Evolutionary conservation across 2,329 filamentous ascomycete species (phyloP).

Genomic region (Atkinsonella texensis): DNA sequence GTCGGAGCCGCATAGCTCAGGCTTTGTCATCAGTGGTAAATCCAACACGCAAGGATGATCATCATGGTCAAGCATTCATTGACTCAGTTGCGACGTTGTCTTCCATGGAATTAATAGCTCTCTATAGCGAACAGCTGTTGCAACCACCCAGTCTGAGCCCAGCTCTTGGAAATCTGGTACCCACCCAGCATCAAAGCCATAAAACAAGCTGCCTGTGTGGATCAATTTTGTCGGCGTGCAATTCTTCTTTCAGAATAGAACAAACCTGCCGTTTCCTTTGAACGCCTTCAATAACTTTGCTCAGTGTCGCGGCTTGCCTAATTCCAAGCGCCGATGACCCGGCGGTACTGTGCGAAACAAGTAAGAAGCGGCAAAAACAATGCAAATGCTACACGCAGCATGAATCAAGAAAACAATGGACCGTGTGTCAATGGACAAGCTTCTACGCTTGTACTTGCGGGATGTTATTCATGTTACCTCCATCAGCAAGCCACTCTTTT

Average conservation of each 20-base stretch:
- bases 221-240: background rate
- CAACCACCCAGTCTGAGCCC: background rate
- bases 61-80: too few species aligned
- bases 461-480: conserved; percentile 59
- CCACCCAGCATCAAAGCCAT: background rate
- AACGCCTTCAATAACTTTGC: background rate
- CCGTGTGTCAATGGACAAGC: background rate
- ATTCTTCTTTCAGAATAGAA: background rate
- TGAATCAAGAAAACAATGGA: background rate
- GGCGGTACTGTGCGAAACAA: background rate
- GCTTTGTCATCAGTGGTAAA: too few species aligned
- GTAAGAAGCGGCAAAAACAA: background rate
- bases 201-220: background rate
- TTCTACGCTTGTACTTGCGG: conserved; percentile 33
- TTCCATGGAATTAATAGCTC: background rate
- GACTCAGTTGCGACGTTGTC: background rate
- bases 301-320: background rate
- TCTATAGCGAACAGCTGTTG: background rate
- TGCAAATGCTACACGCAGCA: background rate
- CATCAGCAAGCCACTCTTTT: conserved; percentile 60
- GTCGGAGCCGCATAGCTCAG: too few species aligned
- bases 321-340: background rate
- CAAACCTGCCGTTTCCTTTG: background rate
- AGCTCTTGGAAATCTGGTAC: background rate
- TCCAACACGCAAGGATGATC: too few species aligned